Conservation (phyloP, 2,329 filamentous ascomycete species). For the Madurella fahalii region DNA sequence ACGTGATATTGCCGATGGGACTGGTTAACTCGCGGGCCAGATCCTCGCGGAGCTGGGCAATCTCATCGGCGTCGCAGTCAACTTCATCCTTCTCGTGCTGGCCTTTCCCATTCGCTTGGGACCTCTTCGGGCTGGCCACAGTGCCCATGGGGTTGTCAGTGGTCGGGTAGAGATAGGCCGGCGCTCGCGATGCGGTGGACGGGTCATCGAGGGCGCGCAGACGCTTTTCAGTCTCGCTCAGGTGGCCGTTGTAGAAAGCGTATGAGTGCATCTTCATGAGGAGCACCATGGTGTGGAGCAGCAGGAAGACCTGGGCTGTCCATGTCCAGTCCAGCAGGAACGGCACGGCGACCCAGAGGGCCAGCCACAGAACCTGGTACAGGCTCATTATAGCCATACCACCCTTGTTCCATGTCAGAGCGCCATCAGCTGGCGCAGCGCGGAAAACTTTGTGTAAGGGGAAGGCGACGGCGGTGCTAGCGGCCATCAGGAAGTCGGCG, state of each 20-base stretch:
- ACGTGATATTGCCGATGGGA: constrained; percentile 82
- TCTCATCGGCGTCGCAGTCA: constrained; percentile 46
- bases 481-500: constrained; percentile 82
- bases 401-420: constrained; percentile 67
- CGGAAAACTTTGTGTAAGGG: constrained; percentile 69
- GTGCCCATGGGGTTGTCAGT: constrained; percentile 49
- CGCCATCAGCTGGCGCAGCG: constrained; percentile 42
- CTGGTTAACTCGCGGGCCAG: constrained; percentile 89
- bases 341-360: constrained; percentile 78
- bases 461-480: constrained; percentile 65
- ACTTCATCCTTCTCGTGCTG: constrained; percentile 24
- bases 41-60: constrained; percentile 74
- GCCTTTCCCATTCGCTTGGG: constrained; percentile 26
- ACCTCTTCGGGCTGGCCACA: constrained; percentile 29
- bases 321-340: constrained; percentile 89
- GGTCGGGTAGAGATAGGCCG: constrained; percentile 72
- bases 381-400: constrained; percentile 82
- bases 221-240: constrained; percentile 80
- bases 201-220: constrained; percentile 76
- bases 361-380: constrained; percentile 75
- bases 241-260: constrained; percentile 94
- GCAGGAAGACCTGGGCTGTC: constrained; percentile 94
- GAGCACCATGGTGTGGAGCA: constrained; percentile 82
- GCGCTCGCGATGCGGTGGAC: constrained; percentile 61
- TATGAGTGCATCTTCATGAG: constrained; percentile 99